Conservation (phyloP, 1,284 basidiomycete species). For the Cronartium ribicola region DNA sequence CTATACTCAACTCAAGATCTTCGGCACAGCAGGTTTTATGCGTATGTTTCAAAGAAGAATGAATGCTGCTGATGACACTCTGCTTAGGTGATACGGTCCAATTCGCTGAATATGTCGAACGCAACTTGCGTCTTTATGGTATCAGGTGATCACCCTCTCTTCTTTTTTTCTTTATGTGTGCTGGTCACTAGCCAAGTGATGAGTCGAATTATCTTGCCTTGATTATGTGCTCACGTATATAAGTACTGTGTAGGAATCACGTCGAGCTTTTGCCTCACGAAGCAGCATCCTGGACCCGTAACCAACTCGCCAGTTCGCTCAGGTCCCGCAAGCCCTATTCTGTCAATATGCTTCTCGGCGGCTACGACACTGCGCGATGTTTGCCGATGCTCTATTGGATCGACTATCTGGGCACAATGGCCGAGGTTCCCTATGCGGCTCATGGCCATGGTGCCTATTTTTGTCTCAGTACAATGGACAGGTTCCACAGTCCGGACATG, state of each 20-base stretch:
- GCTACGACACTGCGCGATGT: constrained; percentile 68
- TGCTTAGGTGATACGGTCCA: constrained; percentile 83
- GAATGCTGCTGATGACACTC: constrained; percentile 1
- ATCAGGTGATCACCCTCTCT: constrained; percentile 63
- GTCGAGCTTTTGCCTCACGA: constrained; percentile 82
- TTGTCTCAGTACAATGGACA: constrained; percentile 80
- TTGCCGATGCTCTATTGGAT: constrained; percentile 83
- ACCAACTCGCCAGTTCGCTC: constrained; percentile 79
- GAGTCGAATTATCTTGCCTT: neutral
- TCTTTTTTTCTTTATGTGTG: neutral
- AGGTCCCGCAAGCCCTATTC: constrained; percentile 82
- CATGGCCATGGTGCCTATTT: constrained; percentile 96
- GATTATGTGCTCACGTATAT: too few species aligned
- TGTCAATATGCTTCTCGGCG: constrained; percentile 88
- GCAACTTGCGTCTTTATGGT: constrained; percentile 91
- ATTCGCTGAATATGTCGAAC: constrained; percentile 92
- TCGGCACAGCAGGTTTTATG: constrained; percentile 9
- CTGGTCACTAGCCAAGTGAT: neutral
- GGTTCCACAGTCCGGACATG: constrained; percentile 70
- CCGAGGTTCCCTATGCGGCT: constrained; percentile 83
- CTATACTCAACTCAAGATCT: too few species aligned
- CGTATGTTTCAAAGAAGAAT: constrained; percentile 2
- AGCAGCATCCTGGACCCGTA: constrained; percentile 90
- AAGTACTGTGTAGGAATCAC: constrained; percentile 61
- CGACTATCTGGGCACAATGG: constrained; percentile 87